phyloP scores from a whole-genome alignment of 768 basidiomycete species.

The Phylloporus arenicola region DNA sequence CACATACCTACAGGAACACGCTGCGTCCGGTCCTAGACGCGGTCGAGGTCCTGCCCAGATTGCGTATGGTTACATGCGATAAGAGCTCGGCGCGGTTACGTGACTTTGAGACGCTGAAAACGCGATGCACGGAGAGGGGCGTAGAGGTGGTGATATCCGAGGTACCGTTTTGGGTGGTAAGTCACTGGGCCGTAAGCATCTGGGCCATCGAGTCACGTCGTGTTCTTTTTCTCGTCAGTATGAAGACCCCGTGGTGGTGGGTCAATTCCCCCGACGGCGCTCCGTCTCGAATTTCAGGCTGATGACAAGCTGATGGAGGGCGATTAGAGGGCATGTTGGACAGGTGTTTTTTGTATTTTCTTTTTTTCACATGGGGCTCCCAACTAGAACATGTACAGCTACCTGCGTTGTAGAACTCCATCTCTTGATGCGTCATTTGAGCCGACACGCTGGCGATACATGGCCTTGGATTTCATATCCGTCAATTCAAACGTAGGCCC shows the following conservation, averaged over 20 bases:
- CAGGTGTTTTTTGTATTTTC: too few species aligned
- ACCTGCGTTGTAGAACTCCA: not conserved
- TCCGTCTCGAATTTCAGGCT: slow-evolving; percentile 34
- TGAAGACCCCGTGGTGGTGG: slow-evolving; percentile 33
- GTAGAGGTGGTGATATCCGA: slow-evolving; percentile 26
- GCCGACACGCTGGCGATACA: not conserved
- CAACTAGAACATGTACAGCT: too few species aligned
- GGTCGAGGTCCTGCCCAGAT: slow-evolving; percentile 28
- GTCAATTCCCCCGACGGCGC: slow-evolving; percentile 32
- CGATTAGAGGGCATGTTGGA: not conserved
- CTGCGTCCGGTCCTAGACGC: slow-evolving; percentile 29
- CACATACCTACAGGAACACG: slow-evolving; percentile 17
- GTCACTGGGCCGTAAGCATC: slow-evolving; percentile 9
- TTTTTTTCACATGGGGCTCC: too few species aligned
- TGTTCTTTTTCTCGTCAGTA: slow-evolving; percentile 17
- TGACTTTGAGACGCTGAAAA: slow-evolving; percentile 22
- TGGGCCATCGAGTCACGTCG: not conserved
- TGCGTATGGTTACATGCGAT: slow-evolving; percentile 37
- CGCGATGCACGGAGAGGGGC: slow-evolving; percentile 27
- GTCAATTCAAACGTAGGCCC: not conserved
- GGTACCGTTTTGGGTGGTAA: slow-evolving; percentile 33
- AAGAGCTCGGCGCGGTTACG: slow-evolving; percentile 14
- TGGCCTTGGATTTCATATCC: not conserved
- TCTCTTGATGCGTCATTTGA: not conserved
- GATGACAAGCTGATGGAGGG: slow-evolving; percentile 22